Percentiles rank a stretch among this genome's conserved stretches.
phyloP scores from a whole-genome alignment of 2,329 filamentous ascomycete species.

The Curvularia hawaiiensis region DNA sequence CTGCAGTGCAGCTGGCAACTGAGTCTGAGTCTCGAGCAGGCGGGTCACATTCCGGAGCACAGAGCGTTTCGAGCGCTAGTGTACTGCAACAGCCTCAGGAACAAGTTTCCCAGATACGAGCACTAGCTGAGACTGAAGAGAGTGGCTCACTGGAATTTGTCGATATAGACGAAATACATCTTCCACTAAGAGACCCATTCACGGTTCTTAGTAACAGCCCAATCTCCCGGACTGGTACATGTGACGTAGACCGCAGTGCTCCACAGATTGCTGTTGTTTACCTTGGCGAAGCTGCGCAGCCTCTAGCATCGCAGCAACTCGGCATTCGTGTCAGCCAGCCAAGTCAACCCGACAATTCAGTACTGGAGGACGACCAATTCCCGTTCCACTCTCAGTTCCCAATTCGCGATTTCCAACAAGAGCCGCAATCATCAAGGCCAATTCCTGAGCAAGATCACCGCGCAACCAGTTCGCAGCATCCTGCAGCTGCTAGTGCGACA shows the following conservation, averaged over 20 bases:
- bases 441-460: background rate
- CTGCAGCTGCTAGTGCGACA: slow-evolving; percentile 1
- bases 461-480: background rate
- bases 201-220: slow-evolving; percentile 4
- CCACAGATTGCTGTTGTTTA: background rate
- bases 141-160: background rate
- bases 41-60: background rate
- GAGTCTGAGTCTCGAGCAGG: background rate
- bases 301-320: slow-evolving; percentile 5
- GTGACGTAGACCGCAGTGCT: background rate
- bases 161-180: background rate
- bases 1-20: no score
- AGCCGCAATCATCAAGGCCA: background rate
- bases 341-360: slow-evolving; percentile 17
- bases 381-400: slow-evolving; percentile 20
- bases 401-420: background rate
- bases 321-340: slow-evolving; percentile 5
- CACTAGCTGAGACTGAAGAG: background rate
- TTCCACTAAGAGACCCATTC: background rate
- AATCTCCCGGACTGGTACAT: background rate
- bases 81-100: background rate
- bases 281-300: slow-evolving; percentile 3
- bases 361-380: slow-evolving; percentile 17
- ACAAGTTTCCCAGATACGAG: background rate
- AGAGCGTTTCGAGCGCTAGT: background rate